phyloP scores from a whole-genome alignment of 805 yeast species.

The Osmozyma mogii region DNA sequence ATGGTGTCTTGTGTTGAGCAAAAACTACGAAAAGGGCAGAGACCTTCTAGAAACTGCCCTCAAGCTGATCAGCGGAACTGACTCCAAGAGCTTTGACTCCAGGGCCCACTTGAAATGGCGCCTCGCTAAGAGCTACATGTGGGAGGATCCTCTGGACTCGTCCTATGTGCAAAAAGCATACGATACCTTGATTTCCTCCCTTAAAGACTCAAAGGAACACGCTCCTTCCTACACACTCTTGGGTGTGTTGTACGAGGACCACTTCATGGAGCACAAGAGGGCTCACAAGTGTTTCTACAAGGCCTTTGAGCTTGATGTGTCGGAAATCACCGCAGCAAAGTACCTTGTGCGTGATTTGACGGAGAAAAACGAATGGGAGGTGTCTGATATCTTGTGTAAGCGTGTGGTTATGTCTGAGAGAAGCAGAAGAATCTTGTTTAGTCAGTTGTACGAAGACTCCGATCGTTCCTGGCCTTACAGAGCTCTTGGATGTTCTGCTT shows the following conservation, averaged over 20 bases:
- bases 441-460: constrained; percentile 18
- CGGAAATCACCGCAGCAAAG: constrained; percentile 68
- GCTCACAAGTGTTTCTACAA: constrained; percentile 83
- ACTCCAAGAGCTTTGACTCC: constrained; percentile 43
- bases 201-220: constrained; percentile 54
- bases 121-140: constrained; percentile 56
- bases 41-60: constrained; percentile 39
- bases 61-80: constrained; percentile 38
- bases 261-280: constrained; percentile 50
- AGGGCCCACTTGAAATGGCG: constrained; percentile 66
- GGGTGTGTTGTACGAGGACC: constrained; percentile 62
- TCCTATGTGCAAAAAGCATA: constrained; percentile 41
- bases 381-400: constrained; percentile 67
- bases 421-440: constrained; percentile 40
- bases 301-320: constrained; percentile 80
- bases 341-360: constrained; percentile 68
- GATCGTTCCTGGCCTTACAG: constrained; percentile 79
- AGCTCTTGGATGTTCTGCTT: constrained; percentile 69
- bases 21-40: constrained; percentile 46
- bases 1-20: constrained; percentile 66
- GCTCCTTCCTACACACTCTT: constrained; percentile 80
- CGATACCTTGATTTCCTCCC: constrained; percentile 47
- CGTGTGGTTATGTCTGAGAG: constrained; percentile 58
- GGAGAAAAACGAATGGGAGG: constrained; percentile 66
- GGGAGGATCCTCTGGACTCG: constrained; percentile 13